These are phyloP conservation scores for Cicer chorassanicum DNA, from an alignment of 306 rosid species.

Conservation along the genomic window DNA sequence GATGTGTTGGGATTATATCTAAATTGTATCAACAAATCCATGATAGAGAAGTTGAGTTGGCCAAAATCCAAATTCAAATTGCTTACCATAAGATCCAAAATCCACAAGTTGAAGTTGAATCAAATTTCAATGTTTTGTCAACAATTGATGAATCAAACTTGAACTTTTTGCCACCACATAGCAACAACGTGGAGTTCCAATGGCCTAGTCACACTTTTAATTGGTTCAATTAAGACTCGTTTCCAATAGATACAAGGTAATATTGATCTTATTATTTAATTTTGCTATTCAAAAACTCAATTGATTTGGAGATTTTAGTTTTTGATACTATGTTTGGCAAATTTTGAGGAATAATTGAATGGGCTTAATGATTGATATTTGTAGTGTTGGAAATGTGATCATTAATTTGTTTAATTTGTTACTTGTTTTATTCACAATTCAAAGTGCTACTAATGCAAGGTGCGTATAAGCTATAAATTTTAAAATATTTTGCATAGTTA, in stretches of 20 bases:
- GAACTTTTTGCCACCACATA: conserved; percentile 42
- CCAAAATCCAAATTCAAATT: conserved; percentile 60
- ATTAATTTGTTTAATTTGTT: conserved; percentile 8
- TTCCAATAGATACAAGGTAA: background rate
- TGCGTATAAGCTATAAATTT: background rate
- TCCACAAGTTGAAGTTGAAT: conserved; percentile 19
- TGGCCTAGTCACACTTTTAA: conserved; percentile 33
- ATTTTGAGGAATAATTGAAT: background rate
- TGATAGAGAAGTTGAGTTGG: conserved; percentile 54
- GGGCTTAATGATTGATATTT: background rate
- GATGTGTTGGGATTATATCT: conserved; percentile 66
- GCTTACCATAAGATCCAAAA: conserved; percentile 43
- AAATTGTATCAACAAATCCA: conserved; percentile 58
- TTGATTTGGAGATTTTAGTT: conserved; percentile 4
- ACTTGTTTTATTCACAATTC: background rate
- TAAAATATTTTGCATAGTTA: background rate
- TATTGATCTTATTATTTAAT: conserved; percentile 11
- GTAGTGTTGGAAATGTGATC: conserved; percentile 6
- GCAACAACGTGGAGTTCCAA: conserved; percentile 33
- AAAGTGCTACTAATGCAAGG: background rate
- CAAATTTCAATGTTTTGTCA: conserved; percentile 26
- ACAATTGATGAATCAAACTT: conserved; percentile 6
- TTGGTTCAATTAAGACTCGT: conserved; percentile 37
- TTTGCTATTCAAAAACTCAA: background rate
- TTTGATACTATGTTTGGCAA: conserved; percentile 5